Evolutionary conservation across 305 asterid genomes (phyloP).

Genomic region (Fraxinus greggii): DNA sequence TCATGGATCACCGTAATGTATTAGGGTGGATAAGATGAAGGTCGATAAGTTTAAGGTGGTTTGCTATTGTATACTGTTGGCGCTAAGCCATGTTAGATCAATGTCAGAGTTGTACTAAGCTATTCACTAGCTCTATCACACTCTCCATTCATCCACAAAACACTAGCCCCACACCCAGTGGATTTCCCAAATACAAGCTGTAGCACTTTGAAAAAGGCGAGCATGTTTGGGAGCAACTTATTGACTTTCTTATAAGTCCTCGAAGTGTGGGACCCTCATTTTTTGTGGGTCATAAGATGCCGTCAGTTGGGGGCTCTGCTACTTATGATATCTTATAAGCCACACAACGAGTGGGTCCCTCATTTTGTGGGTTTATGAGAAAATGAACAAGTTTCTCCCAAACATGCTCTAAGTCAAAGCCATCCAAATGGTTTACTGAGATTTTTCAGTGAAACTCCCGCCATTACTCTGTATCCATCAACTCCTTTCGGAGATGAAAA

Average conservation of each 20-base stretch:
- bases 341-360: too few species aligned
- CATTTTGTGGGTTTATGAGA: background rate
- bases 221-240: too few species aligned
- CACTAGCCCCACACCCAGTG: background rate
- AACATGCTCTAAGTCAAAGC: background rate
- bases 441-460: background rate
- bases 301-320: too few species aligned
- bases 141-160: background rate
- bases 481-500: background rate
- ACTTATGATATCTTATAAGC: too few species aligned
- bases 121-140: background rate
- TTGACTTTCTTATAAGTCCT: too few species aligned
- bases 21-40: background rate
- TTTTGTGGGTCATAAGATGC: too few species aligned
- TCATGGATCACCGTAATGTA: background rate
- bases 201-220: background rate
- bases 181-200: background rate
- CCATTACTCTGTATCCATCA: background rate
- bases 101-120: background rate
- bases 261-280: too few species aligned
- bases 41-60: background rate
- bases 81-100: background rate
- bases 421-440: background rate
- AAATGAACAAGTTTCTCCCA: too few species aligned
- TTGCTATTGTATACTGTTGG: background rate